Percentiles rank a stretch among this genome's conserved stretches.
Evolutionary conservation across 2,329 filamentous ascomycete species (phyloP).

Genomic region (Penicillium verrucosum): DNA sequence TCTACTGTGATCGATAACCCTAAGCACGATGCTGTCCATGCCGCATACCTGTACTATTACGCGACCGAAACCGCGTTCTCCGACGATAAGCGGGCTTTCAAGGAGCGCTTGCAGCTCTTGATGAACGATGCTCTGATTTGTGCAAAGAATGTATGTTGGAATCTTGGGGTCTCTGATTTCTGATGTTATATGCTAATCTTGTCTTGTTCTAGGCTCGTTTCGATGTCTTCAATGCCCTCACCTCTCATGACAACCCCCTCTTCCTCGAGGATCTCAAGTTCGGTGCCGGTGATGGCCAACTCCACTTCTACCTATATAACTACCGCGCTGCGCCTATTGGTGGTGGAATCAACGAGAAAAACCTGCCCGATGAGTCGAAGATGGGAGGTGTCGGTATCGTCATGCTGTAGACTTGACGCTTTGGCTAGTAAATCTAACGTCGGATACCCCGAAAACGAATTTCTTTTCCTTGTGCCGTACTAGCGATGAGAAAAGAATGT

Average conservation of each 20-base stretch:
- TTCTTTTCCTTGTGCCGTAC: conserved; percentile 7
- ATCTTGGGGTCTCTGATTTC: background rate
- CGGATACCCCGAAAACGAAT: conserved; percentile 16
- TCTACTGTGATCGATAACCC: conserved; percentile 83
- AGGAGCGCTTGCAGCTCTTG: conserved; percentile 74
- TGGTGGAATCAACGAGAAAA: conserved; percentile 78
- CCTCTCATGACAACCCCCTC: conserved; percentile 86
- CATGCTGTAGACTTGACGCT: conserved; percentile 58
- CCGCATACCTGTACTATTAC: conserved; percentile 97
- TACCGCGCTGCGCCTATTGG: conserved; percentile 83
- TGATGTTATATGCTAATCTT: background rate
- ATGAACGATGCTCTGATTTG: conserved; percentile 83
- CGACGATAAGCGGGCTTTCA: conserved; percentile 57
- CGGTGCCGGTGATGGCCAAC: conserved; percentile 85
- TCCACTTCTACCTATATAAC: conserved; percentile 98
- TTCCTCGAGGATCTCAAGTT: conserved; percentile 95
- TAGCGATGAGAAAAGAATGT: conserved; percentile 2
- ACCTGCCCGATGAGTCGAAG: conserved; percentile 70
- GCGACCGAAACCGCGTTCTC: conserved; percentile 74
- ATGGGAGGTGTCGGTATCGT: conserved; percentile 88
- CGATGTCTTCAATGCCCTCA: conserved; percentile 95
- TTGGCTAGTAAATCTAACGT: conserved; percentile 10
- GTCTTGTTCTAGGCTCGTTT: conserved; percentile 60
- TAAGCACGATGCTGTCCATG: conserved; percentile 75
- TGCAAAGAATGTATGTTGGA: conserved; percentile 64